Evolutionary conservation across 257 asterid species (phyloP).

Genomic region (Thymus mandschuricus): DNA sequence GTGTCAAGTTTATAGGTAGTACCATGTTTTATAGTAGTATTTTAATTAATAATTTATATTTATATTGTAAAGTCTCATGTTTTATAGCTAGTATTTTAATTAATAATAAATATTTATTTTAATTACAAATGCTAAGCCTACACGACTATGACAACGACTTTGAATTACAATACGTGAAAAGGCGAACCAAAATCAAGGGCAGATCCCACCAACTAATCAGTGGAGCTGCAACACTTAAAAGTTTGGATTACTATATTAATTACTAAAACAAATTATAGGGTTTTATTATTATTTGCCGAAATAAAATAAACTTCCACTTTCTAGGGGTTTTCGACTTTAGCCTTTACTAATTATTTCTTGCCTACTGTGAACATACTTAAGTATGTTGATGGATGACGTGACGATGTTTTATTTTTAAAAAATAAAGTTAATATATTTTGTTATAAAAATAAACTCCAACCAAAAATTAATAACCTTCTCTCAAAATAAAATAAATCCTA

Average conservation of each 20-base stretch:
- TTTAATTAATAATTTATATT: too few species aligned
- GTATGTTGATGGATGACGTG: too few species aligned
- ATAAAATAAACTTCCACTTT: constrained; percentile 45
- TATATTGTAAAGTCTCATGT: too few species aligned
- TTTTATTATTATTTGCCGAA: too few species aligned
- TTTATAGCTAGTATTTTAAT: too few species aligned
- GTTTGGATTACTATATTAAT: neutral
- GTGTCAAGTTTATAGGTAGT: constrained; percentile 38
- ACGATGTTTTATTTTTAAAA: too few species aligned
- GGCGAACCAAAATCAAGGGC: constrained; percentile 31
- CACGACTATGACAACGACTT: constrained; percentile 15
- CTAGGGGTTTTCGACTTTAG: constrained; percentile 33
- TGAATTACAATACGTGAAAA: constrained; percentile 22
- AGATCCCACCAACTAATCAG: constrained; percentile 50
- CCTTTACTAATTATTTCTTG: neutral
- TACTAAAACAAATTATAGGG: too few species aligned
- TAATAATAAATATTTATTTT: neutral
- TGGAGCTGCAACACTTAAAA: constrained; percentile 31
- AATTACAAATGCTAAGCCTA: constrained; percentile 8
- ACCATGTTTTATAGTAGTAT: constrained; percentile 17
- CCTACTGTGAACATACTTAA: too few species aligned
- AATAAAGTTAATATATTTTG: too few species aligned
- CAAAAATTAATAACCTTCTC: too few species aligned
- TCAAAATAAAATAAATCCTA: too few species aligned
- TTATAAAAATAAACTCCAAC: too few species aligned